These are phyloP conservation scores for Aspergillus eucalypticola DNA, from an alignment of 2,329 filamentous ascomycete genomes.

Conservation along the genomic window DNA sequence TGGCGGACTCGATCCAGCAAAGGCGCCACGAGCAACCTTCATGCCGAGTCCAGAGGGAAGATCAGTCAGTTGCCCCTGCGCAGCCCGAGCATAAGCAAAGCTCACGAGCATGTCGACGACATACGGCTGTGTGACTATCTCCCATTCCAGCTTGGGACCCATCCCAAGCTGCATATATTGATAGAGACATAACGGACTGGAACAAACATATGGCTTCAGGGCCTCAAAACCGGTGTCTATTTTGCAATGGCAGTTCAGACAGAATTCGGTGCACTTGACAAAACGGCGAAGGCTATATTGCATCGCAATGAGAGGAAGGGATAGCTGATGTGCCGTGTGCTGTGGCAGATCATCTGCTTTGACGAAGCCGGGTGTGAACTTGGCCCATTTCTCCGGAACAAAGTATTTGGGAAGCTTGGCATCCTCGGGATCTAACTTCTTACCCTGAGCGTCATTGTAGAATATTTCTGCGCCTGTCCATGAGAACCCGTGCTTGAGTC, in stretches of 20 bases:
- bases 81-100: conserved; percentile 70
- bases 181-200: conserved; percentile 72
- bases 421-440: conserved; percentile 19
- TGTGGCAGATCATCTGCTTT: conserved; percentile 53
- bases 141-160: conserved; percentile 80
- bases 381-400: conserved; percentile 25
- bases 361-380: conserved; percentile 45
- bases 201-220: conserved; percentile 68
- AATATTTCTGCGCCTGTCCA: conserved; percentile 70
- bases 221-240: conserved; percentile 61
- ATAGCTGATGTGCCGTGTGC: conserved; percentile 38
- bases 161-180: conserved; percentile 88
- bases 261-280: conserved; percentile 80
- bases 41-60: conserved; percentile 61
- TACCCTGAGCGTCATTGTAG: conserved; percentile 51
- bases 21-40: conserved; percentile 46
- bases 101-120: conserved; percentile 83
- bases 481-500: conserved; percentile 52
- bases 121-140: conserved; percentile 74
- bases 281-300: conserved; percentile 78
- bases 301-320: conserved; percentile 62
- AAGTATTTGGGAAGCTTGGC: conserved; percentile 18
- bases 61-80: conserved; percentile 44
- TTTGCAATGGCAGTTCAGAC: conserved; percentile 76
- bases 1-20: not conserved